phyloP scores from a whole-genome alignment of 1,139 yeast species.

The Eremothecium gossypii region DNA sequence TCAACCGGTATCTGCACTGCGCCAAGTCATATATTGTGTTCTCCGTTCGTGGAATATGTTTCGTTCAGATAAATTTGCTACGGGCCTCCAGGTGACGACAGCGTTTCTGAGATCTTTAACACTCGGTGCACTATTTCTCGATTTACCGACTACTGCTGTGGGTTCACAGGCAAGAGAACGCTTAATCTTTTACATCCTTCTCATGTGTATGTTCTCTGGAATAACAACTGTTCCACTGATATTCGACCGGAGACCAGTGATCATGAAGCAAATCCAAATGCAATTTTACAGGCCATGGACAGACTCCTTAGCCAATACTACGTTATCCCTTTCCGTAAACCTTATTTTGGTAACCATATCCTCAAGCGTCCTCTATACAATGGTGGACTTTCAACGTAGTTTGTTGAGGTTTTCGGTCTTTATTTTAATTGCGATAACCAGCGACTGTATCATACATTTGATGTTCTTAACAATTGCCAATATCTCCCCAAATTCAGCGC shows the following conservation, averaged over 20 bases:
- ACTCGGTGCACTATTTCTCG: conserved; percentile 42
- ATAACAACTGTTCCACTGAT: conserved; percentile 41
- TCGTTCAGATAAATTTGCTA: conserved; percentile 38
- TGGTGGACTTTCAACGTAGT: conserved; percentile 38
- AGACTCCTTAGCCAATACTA: conserved; percentile 37
- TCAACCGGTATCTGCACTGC: conserved; percentile 31
- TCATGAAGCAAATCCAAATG: conserved; percentile 41
- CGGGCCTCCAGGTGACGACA: conserved; percentile 36
- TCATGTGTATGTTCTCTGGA: conserved; percentile 41
- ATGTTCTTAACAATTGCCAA: conserved; percentile 40
- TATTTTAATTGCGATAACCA: conserved; percentile 34
- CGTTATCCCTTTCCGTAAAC: conserved; percentile 37
- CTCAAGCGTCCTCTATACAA: conserved; percentile 39
- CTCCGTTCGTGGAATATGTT: conserved; percentile 39
- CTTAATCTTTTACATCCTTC: conserved; percentile 40
- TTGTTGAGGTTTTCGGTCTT: conserved; percentile 44
- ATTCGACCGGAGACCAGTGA: conserved; percentile 39
- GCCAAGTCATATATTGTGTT: conserved; percentile 36
- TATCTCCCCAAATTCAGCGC: conserved; percentile 34
- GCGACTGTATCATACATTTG: conserved; percentile 33
- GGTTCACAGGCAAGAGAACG: conserved; percentile 50
- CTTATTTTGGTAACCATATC: conserved; percentile 34
- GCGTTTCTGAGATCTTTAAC: conserved; percentile 40
- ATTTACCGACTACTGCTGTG: conserved; percentile 33
- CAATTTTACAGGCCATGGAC: conserved; percentile 43